Base-by-base conservation (phyloP, 257 asterid genomes). In the Solanum rostratum region DNA sequence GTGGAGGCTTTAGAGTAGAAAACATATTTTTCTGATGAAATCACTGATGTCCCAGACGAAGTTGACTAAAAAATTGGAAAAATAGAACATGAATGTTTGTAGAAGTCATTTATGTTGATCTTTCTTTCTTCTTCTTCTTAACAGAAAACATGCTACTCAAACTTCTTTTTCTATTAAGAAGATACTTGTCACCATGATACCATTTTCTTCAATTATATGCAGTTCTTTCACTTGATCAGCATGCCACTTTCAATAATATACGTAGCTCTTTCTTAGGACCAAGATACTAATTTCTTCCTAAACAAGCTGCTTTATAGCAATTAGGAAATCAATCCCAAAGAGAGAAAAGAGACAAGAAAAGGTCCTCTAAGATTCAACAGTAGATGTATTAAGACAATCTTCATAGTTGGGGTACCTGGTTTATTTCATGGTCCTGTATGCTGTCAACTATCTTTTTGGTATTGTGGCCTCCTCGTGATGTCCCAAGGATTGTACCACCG, bases 391-490 rank as follows among this genome's bases (percentile, higher is more conserved):
- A 46, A 49, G 62, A 83, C 80, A 83, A 81, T 85, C 62, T 84
- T 24, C 83, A 85, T 46, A 84, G 90, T 59, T 89, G 80, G 30
- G 46, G 74, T 63, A 87, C 99, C 98, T 96, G 99, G 88, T 96
- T 96, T 82, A 95, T 95, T 88, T 97, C 98, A 71, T 98, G 97
- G 88, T 96, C 98, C 90, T 96, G 99, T 88, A 96, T 95, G 87
- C 95, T 95, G 90, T 96, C 98, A 82, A 96, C 98, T 79, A 96
- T 96, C 91, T 96, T 96, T 80, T 16, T 88, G 87, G 98, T 96
- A 88, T 96, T 97, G 78, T 95, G 98, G 88, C 99, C 99, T 80
- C 99, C 99, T 88, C 99, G 95, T 86, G 99, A 96, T 41, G 99
- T 87, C 84, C 98, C 97, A 90, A 96, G 88, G 86, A 95, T 90